A percentile compares a stretch with the other conserved stretches of the same genome.
Evolutionary conservation across 495 filamentous ascomycete species (phyloP).

Genomic region (Tuber microsphaerosporum): DNA sequence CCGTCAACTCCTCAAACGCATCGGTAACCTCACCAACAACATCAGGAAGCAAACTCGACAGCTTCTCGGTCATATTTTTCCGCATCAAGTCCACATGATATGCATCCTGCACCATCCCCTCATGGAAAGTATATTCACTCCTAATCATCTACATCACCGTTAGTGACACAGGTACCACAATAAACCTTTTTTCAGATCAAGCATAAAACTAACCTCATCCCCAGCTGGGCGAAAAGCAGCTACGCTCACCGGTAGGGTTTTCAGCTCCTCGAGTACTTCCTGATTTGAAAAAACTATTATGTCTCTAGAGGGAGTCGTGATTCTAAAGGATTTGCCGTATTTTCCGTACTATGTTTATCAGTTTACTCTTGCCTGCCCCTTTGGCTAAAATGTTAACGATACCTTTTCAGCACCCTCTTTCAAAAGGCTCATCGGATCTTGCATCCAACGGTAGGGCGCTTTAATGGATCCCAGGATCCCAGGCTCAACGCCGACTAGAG

Average conservation of each 20-base stretch:
- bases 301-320: neutral
- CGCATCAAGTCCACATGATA: conserved; percentile 11
- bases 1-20: neutral
- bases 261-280: conserved; percentile 6
- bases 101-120: neutral
- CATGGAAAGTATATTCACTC: neutral
- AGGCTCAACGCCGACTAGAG: neutral
- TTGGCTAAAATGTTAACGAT: neutral
- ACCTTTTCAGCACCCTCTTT: conserved; percentile 6
- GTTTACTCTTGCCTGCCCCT: too few species aligned
- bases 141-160: neutral
- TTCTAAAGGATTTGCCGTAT: conserved; percentile 17
- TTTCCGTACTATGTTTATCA: conserved; percentile 2
- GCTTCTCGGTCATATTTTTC: conserved; percentile 11
- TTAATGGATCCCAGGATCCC: conserved; percentile 6
- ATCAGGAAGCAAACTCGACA: conserved; percentile 12
- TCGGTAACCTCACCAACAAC: conserved; percentile 2
- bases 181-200: too few species aligned
- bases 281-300: neutral
- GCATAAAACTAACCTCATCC: neutral
- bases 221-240: neutral
- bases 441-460: conserved; percentile 2
- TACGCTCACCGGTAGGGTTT: neutral
- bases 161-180: neutral
- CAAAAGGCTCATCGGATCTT: neutral